Percentiles rank a stretch among this genome's conserved stretches.
phyloP scores from a whole-genome alignment of 225 moss, liverwort and hornwort genomes.

The Sphagnum contortum region DNA sequence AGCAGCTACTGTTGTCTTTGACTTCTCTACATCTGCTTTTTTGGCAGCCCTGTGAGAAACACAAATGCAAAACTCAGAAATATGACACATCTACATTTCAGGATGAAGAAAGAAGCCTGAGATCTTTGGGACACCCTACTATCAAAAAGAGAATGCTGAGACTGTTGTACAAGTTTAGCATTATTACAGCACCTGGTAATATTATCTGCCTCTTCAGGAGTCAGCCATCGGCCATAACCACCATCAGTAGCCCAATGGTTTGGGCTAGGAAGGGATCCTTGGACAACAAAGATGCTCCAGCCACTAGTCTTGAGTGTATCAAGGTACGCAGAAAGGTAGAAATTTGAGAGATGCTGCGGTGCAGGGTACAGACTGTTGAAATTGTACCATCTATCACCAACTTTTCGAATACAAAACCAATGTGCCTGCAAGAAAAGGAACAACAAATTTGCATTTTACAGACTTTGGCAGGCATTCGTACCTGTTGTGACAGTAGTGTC shows the following conservation, averaged over 20 bases:
- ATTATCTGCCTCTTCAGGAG: conserved; percentile 43
- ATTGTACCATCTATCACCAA: conserved; percentile 54
- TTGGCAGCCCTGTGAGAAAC: conserved; percentile 27
- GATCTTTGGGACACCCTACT: no score
- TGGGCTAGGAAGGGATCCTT: conserved; percentile 37
- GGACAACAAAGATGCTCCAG: conserved; percentile 62
- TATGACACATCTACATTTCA: background rate
- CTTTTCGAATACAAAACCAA: conserved; percentile 63
- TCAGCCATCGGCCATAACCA: conserved; percentile 50
- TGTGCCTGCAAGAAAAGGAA: conserved; percentile 27
- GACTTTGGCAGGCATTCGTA: no score
- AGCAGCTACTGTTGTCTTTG: conserved; percentile 7
- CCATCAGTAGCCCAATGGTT: conserved; percentile 34
- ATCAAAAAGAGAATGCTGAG: background rate
- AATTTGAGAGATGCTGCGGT: conserved; percentile 45
- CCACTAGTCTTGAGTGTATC: conserved; percentile 50
- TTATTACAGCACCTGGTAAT: conserved; percentile 20
- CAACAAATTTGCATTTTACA: no score
- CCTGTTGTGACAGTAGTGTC: no score
- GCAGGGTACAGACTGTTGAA: conserved; percentile 67
- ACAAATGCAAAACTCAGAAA: background rate
- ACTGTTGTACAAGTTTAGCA: background rate
- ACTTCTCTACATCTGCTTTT: conserved; percentile 22
- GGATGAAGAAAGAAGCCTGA: background rate
- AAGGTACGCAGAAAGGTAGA: conserved; percentile 59